Conservation (phyloP, 2,329 filamentous ascomycete genomes). For the Aspergillus ibericus region DNA sequence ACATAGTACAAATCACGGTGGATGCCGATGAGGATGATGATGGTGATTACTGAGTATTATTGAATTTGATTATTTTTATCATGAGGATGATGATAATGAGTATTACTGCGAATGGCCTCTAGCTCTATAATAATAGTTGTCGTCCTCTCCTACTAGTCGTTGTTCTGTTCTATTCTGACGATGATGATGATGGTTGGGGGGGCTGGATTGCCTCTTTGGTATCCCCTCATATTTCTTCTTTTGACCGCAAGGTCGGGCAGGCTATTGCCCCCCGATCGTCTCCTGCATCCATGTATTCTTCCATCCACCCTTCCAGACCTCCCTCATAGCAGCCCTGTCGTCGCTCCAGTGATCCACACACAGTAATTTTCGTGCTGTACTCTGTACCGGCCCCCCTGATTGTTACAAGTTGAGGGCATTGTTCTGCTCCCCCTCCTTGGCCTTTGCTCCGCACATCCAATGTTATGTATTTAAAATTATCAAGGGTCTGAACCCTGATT, state of each 20-base stretch:
- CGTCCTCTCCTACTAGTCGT: no score
- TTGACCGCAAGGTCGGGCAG: background rate
- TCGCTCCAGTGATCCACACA: background rate
- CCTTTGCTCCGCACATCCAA: conserved; percentile 2
- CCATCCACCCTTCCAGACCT: background rate
- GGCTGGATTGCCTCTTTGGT: conserved; percentile 5
- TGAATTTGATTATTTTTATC: no score
- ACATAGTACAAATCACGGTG: background rate
- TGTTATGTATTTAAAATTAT: conserved; percentile 6
- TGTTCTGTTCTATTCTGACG: no score
- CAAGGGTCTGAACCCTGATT: conserved; percentile 9
- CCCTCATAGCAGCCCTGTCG: background rate
- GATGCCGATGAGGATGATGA: background rate
- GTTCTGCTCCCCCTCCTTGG: background rate
- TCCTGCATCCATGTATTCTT: background rate
- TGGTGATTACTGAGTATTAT: no score
- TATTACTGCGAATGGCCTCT: no score
- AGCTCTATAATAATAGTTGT: no score
- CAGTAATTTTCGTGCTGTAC: background rate
- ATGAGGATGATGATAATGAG: no score
- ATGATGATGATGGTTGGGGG: background rate
- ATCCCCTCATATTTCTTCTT: conserved; percentile 1
- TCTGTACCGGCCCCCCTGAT: background rate
- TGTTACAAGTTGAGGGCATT: background rate
- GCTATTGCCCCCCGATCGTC: background rate